phyloP scores from a whole-genome alignment of 2,329 filamentous ascomycete genomes.

The Aspergillus tanneri region DNA sequence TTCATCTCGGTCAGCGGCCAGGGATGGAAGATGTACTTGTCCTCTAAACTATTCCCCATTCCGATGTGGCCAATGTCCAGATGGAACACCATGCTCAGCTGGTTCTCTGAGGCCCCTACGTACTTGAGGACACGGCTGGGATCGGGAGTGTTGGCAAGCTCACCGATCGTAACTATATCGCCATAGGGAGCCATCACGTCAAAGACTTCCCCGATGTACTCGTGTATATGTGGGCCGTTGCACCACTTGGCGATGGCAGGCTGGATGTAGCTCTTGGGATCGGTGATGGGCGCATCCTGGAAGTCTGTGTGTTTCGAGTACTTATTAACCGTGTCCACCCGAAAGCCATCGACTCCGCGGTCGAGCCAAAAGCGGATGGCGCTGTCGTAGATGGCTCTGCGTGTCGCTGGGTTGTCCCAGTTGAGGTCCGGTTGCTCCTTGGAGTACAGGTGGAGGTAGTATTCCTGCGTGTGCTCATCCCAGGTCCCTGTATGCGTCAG shows the following conservation, averaged over 20 bases:
- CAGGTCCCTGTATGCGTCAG: slow-evolving; percentile 49
- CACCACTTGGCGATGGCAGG: slow-evolving; percentile 59
- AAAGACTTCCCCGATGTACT: slow-evolving; percentile 66
- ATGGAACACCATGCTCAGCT: slow-evolving; percentile 68
- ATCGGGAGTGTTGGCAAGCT: slow-evolving; percentile 64
- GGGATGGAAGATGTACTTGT: slow-evolving; percentile 46
- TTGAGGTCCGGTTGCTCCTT: slow-evolving; percentile 74
- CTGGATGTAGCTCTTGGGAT: slow-evolving; percentile 49
- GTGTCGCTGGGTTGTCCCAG: slow-evolving; percentile 66
- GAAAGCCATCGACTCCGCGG: slow-evolving; percentile 66
- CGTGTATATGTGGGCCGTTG: slow-evolving; percentile 68
- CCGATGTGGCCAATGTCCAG: slow-evolving; percentile 49
- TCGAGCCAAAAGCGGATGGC: slow-evolving; percentile 74
- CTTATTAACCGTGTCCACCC: slow-evolving; percentile 68
- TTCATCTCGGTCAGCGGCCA: slow-evolving; percentile 54
- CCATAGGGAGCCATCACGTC: slow-evolving; percentile 55
- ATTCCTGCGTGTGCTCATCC: slow-evolving; percentile 66
- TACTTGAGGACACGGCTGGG: slow-evolving; percentile 58
- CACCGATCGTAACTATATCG: slow-evolving; percentile 67
- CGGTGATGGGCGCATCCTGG: slow-evolving; percentile 57
- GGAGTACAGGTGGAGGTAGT: slow-evolving; percentile 71
- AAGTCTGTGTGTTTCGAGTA: slow-evolving; percentile 53
- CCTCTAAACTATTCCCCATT: slow-evolving; percentile 48
- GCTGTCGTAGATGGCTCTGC: slow-evolving; percentile 65
- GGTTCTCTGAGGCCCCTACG: slow-evolving; percentile 57